Percentiles rank a stretch among this genome's conserved stretches.
Conservation (phyloP, 1,284 basidiomycete genomes). For the Tranzscheliella williamsii region DNA sequence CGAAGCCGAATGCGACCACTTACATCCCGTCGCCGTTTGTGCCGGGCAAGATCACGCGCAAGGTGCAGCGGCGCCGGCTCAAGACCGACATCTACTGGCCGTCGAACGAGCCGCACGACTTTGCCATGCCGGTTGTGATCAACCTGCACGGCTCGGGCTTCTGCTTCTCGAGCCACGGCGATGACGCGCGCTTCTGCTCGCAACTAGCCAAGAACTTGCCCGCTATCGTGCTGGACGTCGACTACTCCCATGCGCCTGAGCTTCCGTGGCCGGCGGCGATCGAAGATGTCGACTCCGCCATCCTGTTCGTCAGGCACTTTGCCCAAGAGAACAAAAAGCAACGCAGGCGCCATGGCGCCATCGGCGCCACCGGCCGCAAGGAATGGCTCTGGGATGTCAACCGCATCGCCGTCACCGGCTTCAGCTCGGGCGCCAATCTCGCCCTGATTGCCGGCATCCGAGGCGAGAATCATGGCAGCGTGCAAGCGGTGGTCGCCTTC, state of each 20-base stretch:
- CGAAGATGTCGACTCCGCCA: conserved; percentile 71
- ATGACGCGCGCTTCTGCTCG: conserved; percentile 33
- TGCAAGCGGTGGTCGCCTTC: conserved; percentile 34
- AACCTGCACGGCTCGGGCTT: conserved; percentile 47
- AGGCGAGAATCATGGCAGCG: conserved; percentile 12
- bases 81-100: conserved; percentile 35
- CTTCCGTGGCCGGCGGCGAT: conserved; percentile 74
- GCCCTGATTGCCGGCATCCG: conserved; percentile 24
- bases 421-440: conserved; percentile 41
- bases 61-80: conserved; percentile 23
- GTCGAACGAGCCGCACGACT: conserved; percentile 4
- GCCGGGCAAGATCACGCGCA: conserved; percentile 21
- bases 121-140: conserved; percentile 32
- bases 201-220: conserved; percentile 19
- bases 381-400: conserved; percentile 33
- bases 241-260: conserved; percentile 77
- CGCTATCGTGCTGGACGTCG: conserved; percentile 68
- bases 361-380: conserved; percentile 16
- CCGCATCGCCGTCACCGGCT: conserved; percentile 37
- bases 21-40: conserved; percentile 36
- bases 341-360: conserved; percentile 14
- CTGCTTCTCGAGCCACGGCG: conserved; percentile 29
- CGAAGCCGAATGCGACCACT: conserved; percentile 20
- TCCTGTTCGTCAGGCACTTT: conserved; percentile 66
- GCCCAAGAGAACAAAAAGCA: conserved; percentile 15